Base-by-base conservation (phyloP, 208 protist genomes). In the Leishmania guyanensis region DNA sequence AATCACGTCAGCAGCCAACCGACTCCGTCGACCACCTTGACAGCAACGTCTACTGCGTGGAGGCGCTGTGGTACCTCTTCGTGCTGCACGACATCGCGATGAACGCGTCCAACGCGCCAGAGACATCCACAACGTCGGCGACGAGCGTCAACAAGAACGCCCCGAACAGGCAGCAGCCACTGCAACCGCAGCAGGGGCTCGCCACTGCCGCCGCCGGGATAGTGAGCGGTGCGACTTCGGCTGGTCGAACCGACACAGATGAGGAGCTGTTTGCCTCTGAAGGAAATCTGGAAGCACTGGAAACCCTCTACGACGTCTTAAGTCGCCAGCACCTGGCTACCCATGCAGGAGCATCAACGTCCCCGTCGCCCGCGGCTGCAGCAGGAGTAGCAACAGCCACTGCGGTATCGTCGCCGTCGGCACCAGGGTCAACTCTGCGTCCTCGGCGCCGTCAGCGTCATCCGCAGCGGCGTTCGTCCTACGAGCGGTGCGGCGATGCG, bases 11-110 rank as follows among this genome's bases (percentile, higher is more conserved):
- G 48, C 71, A 53, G 33, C 33, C 51, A 56, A 48, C 54, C 53
- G 70, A 22, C 29, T 17, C 43, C 60, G 74, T 51, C 74, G 36
- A 48, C 8, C n/a, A 33, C 75, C 16, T 48, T 9, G 79, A 82
- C 64, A 81, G 80, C 73, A 79, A 60, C 58, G 81, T 80, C 26
- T 77, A 74, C 64, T 89, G 88, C 62, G 75, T 88, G 3, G 60
- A 81, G n/a, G 73, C 71, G 29, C 64, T 93, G 54, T 91, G 77
- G 68, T 89, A 90, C 51, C 68, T 93, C 33, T 93, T 89, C 50
- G 76, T 93, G 48, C 46, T 93, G 50, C 84, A 93, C 76, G 89
- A 93, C 82, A 88, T 88, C 17, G 70, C 84, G 53, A 72, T 83
- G 78, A 93, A 91, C 77, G 83, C 83, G 39, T 71, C 77, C 46